phyloP scores from a whole-genome alignment of 1,284 basidiomycete species.

The Ganoderma sinense region DNA sequence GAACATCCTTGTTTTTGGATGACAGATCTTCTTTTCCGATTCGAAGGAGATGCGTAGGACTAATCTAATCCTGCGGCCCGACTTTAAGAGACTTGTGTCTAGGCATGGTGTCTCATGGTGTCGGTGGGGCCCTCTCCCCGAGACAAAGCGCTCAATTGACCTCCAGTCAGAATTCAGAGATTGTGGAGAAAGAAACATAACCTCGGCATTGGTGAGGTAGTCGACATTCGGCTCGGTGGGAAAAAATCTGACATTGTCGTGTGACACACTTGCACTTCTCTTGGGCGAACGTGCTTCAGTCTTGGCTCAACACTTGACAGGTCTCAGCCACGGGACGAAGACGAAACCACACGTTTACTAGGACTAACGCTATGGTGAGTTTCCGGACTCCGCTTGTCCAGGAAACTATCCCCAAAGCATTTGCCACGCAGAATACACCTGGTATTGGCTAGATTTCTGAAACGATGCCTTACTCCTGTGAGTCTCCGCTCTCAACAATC shows the following conservation, averaged over 20 bases:
- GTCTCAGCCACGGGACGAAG: neutral
- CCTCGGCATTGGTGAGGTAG: neutral
- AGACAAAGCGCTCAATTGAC: neutral
- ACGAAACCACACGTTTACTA: neutral
- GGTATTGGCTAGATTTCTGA: no score
- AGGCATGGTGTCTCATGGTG: neutral
- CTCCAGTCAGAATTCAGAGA: neutral
- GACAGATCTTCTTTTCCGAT: neutral
- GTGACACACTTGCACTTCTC: no score
- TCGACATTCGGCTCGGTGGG: neutral
- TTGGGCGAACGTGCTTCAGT: neutral
- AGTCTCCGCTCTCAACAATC: neutral
- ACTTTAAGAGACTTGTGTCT: neutral
- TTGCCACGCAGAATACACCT: no score
- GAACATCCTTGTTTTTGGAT: neutral
- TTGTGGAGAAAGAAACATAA: neutral
- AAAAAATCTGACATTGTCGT: neutral
- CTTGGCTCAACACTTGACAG: neutral
- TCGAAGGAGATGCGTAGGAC: neutral
- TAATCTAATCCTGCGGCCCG: neutral
- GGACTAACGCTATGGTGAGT: no score
- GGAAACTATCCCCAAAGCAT: no score
- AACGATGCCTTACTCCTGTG: neutral
- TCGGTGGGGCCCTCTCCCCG: neutral
- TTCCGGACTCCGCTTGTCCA: no score